A percentile compares a stretch with the other conserved stretches of the same genome.
Evolutionary conservation across 1,284 basidiomycete species (phyloP).

Genomic region (Cerioporus squamosus): DNA sequence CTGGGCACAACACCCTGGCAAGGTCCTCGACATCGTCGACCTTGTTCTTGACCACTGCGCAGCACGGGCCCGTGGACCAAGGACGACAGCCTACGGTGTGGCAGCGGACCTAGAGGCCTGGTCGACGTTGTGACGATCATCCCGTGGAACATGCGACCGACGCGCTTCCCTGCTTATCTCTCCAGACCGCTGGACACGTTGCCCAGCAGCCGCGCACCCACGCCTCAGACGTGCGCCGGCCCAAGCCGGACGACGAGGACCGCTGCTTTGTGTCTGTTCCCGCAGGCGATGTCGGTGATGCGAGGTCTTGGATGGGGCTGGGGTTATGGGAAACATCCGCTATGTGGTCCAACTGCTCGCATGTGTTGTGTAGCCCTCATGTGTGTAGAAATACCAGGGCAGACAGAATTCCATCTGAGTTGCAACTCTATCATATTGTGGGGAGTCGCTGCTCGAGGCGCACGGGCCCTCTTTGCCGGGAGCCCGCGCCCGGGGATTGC

Average conservation of each 20-base stretch:
- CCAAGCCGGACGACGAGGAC: not conserved
- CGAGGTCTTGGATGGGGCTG: not conserved
- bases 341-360: constrained; percentile 7
- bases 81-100: no score
- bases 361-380: not conserved
- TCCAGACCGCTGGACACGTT: not conserved
- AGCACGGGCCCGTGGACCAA: no score
- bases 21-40: no score
- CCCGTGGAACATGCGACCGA: not conserved
- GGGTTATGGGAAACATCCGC: constrained; percentile 3
- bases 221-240: not conserved
- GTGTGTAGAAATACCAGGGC: not conserved
- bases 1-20: no score
- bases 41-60: no score
- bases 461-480: constrained; percentile 31
- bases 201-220: not conserved
- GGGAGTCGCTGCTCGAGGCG: constrained; percentile 16
- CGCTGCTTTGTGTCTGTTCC: not conserved
- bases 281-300: not conserved
- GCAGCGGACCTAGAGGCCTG: no score
- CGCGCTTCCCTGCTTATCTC: constrained; percentile 2
- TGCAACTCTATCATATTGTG: constrained; percentile 25
- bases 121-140: not conserved
- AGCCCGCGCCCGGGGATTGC: constrained; percentile 28
- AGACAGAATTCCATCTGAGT: constrained; percentile 15